Evolutionary conservation across 2,329 filamentous ascomycete genomes (phyloP), one percentile per base, ranked within the genome.

Genomic region (Malbranchea cinnamomea): DNA sequence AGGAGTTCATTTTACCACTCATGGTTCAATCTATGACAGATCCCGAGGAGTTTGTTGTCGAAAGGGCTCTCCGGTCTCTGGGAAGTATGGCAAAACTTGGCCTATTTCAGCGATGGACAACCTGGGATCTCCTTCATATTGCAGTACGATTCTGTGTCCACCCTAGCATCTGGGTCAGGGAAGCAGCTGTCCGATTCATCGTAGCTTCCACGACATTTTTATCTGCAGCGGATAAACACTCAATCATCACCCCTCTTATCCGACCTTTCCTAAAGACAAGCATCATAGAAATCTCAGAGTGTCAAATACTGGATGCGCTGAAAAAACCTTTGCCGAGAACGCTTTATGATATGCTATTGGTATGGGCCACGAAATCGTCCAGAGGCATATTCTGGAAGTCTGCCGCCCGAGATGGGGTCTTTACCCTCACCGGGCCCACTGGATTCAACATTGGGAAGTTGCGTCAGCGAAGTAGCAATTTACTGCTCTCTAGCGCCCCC

Each of bases 1-100:
- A 98, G 53, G 84, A 92, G 42, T 98, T 94, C 44, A 92, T 95
- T 40, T 59, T 98, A 15, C 89, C 91, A 1, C 63, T 98, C 9
- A 94, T 98, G 83, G 70, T 94, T 3, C 89, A 94, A 52, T 87
- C 89, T 5, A 62, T 98, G 43, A 83, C 84, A 1, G 89, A 98
- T 41, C 72, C 81, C 0, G 89, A 98, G 53, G 87, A 94, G 43
- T 87, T 82, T 48, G 89, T 98, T 2, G 77, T 98, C 8, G 84
- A 94, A 47, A 81, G 80, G 33, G 85, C 87, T 2, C 63, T 98
- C 17, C 74, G 89, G 41, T 89, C 87, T 0, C 64, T 98, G 27
- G 82, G 84, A 2, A 78, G 81, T 36, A 81, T 98, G 61, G 84
- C 87, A 6, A 76, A 79, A 31, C 64, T 98, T 12, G 91, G 89